Conservation (phyloP, 805 yeast species). For the Candida pseudofarinosa region DNA sequence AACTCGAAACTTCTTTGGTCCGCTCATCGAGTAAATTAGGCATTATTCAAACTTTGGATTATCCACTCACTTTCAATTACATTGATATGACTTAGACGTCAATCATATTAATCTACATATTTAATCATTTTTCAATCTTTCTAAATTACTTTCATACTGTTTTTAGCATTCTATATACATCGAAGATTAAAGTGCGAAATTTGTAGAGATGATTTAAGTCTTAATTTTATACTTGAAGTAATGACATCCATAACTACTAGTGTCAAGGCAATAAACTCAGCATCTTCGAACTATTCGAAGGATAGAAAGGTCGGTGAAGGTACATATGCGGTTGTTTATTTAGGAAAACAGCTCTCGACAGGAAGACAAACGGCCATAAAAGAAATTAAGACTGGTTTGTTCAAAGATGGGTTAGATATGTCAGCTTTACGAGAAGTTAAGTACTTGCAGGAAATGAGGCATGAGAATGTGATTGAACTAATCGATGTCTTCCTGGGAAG, state of each 20-base stretch:
- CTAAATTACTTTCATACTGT: not conserved
- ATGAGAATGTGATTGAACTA: constrained; percentile 75
- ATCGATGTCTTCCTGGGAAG: constrained; percentile 78
- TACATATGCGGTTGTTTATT: constrained; percentile 93
- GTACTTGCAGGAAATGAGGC: constrained; percentile 73
- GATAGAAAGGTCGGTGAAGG: constrained; percentile 97
- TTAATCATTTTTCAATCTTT: no score
- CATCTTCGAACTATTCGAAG: constrained; percentile 26
- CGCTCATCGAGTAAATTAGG: no score
- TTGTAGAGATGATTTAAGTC: not conserved
- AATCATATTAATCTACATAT: no score
- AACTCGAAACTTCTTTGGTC: no score
- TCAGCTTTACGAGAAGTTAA: constrained; percentile 93
- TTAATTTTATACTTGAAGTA: not conserved
- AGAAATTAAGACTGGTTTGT: constrained; percentile 90
- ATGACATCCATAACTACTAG: not conserved
- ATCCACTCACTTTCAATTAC: no score
- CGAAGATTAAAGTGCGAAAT: not conserved
- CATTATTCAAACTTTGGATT: no score
- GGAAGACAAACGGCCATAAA: constrained; percentile 78
- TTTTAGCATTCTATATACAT: not conserved
- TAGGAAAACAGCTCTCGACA: constrained; percentile 62
- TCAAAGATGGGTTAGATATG: constrained; percentile 97
- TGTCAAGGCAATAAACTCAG: not conserved
- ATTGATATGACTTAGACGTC: no score